Evolutionary conservation across 2,329 filamentous ascomycete species (phyloP).

Genomic region (Penicillium sp.): DNA sequence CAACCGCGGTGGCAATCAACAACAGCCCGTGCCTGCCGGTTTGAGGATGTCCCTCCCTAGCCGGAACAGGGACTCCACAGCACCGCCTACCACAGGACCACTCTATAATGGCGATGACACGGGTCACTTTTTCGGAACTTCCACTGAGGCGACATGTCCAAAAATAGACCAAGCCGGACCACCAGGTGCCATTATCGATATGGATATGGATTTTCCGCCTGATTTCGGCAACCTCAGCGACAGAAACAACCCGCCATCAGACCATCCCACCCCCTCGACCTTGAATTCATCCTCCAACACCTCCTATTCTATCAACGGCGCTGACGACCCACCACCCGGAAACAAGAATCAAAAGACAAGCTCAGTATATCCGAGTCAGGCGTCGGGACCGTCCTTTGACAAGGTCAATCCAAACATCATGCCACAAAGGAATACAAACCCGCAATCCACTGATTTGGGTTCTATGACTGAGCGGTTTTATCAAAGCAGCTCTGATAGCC

Average conservation of each 20-base stretch:
- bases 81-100: not conserved
- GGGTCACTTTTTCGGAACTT: slow-evolving; percentile 10
- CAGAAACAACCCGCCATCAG: slow-evolving; percentile 29
- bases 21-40: slow-evolving; percentile 3
- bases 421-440: slow-evolving; percentile 13
- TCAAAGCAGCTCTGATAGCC: slow-evolving; percentile 11
- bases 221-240: slow-evolving; percentile 31
- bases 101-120: slow-evolving; percentile 1
- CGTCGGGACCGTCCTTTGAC: slow-evolving; percentile 13
- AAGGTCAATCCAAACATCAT: slow-evolving; percentile 15
- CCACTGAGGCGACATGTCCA: slow-evolving; percentile 2
- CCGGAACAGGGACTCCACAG: slow-evolving; percentile 19
- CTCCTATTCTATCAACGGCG: slow-evolving; percentile 32
- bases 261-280: slow-evolving; percentile 37
- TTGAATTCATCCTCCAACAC: slow-evolving; percentile 39
- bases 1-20: slow-evolving; percentile 4
- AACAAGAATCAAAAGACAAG: slow-evolving; percentile 22
- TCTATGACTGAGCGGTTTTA: slow-evolving; percentile 18
- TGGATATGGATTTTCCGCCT: slow-evolving; percentile 35
- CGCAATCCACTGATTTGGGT: slow-evolving; percentile 15
- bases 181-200: slow-evolving; percentile 10
- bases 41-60: slow-evolving; percentile 25
- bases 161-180: not conserved
- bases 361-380: slow-evolving; percentile 8
- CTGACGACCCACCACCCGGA: slow-evolving; percentile 27